Base-by-base conservation (phyloP, 108 stramenopile species). In the Phaeodactylum tricornutum region DNA sequence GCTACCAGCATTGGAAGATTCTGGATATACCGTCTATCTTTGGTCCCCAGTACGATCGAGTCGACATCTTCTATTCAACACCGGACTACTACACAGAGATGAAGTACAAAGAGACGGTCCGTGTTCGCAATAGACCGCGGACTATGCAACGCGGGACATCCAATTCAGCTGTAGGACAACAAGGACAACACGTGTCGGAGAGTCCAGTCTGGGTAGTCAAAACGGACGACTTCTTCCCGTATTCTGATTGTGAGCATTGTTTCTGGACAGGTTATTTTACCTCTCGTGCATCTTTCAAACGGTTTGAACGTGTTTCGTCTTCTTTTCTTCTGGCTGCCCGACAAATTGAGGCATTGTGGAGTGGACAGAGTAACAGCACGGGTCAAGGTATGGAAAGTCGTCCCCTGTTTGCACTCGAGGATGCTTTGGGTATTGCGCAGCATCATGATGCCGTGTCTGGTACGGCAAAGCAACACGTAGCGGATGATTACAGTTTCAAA, bases 261-360 rank as follows among this genome's bases (percentile, higher is more conserved):
- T 95, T 87, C 64, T 97, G 96, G 96, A 93, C 93, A 11, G 94
- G 96, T 0, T 96, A 93, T 62, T 95, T 93, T 67, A 79, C 94
- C 4, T 79, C 75, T 22, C 75, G 96, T 6, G 64, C 93, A 11
- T 64, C 74, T 4, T 63, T 95, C 15, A 98, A 96, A 51, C 60
- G 79, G 29, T 62, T 87, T 32, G 91, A 94, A 42, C 68, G 95
- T 23, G 80, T 77, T 12, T 77, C 67, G 20, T 84, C 84, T 2
- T 61, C 73, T 4, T 74, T 85, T 45, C 46, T 96, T 2, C 66
- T 72, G 34, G 78, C 84, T 15, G 74, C 87, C 3, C 44, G 91
- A 15, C 87, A 90, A 53, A 67, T 89, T 28, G 75, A 84, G 29
- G 54, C 73, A 8, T 59, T 82, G 43, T 1, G 1, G 2, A 43